These are phyloP conservation scores for Penicillium frequentans DNA, from an alignment of 2,329 filamentous ascomycete genomes.

Conservation along the genomic window DNA sequence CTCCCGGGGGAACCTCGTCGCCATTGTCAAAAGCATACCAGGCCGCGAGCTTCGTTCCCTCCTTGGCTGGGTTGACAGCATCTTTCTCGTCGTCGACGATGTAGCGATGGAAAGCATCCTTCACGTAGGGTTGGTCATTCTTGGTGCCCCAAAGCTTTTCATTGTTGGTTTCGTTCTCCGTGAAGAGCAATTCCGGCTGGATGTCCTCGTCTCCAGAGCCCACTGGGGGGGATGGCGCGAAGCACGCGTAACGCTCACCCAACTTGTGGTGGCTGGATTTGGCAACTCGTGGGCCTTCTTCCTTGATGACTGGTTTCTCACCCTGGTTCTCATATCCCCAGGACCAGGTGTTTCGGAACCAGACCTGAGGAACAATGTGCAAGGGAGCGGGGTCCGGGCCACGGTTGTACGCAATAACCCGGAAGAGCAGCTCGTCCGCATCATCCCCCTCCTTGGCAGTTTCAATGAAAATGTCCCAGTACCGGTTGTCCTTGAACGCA, in stretches of 20 bases:
- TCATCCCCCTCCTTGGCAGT: conserved; percentile 93
- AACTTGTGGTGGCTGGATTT: conserved; percentile 78
- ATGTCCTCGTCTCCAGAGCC: conserved; percentile 79
- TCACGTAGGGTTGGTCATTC: conserved; percentile 83
- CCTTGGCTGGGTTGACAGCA: conserved; percentile 75
- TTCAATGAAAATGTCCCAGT: conserved; percentile 98
- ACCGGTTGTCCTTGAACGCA: conserved; percentile 81
- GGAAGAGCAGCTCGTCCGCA: conserved; percentile 87
- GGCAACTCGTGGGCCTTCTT: conserved; percentile 65
- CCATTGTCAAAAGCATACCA: conserved; percentile 93
- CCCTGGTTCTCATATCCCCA: conserved; percentile 79
- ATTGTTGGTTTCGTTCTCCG: conserved; percentile 92
- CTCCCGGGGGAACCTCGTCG: conserved; percentile 81
- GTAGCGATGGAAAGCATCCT: conserved; percentile 89
- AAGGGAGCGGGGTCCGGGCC: conserved; percentile 86
- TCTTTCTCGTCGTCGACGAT: conserved; percentile 80
- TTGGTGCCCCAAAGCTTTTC: conserved; percentile 72
- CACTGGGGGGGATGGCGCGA: conserved; percentile 86
- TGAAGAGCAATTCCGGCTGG: conserved; percentile 82
- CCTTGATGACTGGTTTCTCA: conserved; percentile 76
- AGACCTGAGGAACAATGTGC: conserved; percentile 91
- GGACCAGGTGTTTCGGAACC: conserved; percentile 97
- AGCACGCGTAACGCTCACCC: conserved; percentile 77
- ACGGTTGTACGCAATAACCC: conserved; percentile 94
- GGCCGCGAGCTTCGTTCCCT: conserved; percentile 84